A percentile compares a stretch with the other conserved stretches of the same genome.
Conservation (phyloP, 192 early-diverging fungal genomes). For the Allomyces macrogynus region DNA sequence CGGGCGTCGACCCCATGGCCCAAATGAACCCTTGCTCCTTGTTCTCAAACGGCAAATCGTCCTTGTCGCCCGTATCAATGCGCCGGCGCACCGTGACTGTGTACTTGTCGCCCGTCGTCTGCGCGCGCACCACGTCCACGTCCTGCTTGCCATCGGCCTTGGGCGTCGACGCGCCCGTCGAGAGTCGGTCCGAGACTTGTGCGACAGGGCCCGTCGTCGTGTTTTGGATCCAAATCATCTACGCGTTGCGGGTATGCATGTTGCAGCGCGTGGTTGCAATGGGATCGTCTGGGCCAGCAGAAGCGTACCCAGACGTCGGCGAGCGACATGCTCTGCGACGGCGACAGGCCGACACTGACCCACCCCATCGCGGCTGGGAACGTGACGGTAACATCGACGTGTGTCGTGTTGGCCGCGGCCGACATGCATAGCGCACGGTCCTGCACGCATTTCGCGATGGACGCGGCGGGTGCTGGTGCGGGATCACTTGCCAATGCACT, state of each 20-base stretch:
- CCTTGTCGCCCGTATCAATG: background rate
- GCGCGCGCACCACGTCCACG: background rate
- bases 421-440: background rate
- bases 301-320: background rate
- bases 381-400: background rate
- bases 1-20: background rate
- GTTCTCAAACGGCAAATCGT: background rate
- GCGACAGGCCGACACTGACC: background rate
- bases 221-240: background rate
- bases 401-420: background rate
- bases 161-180: background rate
- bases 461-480: too few relatives aligned
- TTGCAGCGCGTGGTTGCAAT: background rate
- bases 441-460: background rate
- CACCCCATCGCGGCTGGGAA: background rate
- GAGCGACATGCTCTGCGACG: background rate
- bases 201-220: background rate
- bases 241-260: background rate
- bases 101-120: background rate
- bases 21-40: background rate
- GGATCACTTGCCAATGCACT: too few relatives aligned
- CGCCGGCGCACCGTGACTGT: background rate
- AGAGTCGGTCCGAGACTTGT: background rate
- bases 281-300: background rate
- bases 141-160: background rate